Evolutionary conservation across 352 stramenopile species (phyloP).

Genomic region (Phytophthora agathidicida): DNA sequence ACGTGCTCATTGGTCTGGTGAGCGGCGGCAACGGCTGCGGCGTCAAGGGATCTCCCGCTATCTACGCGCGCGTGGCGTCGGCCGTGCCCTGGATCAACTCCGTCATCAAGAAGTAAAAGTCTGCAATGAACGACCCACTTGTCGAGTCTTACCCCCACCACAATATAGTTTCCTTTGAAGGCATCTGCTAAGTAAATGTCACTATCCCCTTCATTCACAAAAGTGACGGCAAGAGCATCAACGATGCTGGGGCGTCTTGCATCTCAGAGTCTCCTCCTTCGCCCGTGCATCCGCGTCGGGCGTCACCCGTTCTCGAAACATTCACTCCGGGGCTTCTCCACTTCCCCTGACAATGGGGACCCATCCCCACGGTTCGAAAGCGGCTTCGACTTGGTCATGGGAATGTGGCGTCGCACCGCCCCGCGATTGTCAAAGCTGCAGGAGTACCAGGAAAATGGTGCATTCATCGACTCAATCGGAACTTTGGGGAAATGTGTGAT

Average conservation of each 20-base stretch:
- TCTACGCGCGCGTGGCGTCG: constrained; percentile 33
- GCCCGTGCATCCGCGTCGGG: neutral
- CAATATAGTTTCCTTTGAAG: no score
- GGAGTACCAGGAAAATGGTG: constrained; percentile 29
- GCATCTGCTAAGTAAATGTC: no score
- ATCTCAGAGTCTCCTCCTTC: neutral
- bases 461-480: constrained; percentile 30
- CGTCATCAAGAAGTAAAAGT: constrained; percentile 23
- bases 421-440: constrained; percentile 34
- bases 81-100: constrained; percentile 26
- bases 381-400: constrained; percentile 11
- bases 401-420: constrained; percentile 27
- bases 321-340: constrained; percentile 11
- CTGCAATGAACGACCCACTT: no score
- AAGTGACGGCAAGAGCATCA: neutral
- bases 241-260: neutral
- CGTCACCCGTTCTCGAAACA: neutral
- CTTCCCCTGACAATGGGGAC: neutral
- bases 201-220: constrained; percentile 1
- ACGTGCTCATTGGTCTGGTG: constrained; percentile 56
- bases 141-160: no score
- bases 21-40: constrained; percentile 49
- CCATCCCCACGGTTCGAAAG: constrained; percentile 21
- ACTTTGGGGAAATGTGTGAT: constrained; percentile 16
- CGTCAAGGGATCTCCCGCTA: constrained; percentile 20